Conservation (phyloP, 1,284 basidiomycete genomes). For the Kalmanozyma brasiliensis region DNA sequence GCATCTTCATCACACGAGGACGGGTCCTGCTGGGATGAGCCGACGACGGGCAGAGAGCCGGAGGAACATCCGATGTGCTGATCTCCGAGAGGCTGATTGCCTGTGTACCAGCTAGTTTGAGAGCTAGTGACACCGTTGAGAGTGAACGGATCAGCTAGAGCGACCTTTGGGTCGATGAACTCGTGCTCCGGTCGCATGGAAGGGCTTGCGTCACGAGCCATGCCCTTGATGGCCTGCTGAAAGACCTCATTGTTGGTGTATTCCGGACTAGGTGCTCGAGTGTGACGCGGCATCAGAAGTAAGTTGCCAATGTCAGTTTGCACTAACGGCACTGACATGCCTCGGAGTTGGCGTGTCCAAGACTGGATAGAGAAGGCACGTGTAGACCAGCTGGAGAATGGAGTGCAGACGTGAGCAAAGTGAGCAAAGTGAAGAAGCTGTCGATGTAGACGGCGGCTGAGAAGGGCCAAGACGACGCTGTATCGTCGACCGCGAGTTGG, state of each 20-base stretch:
- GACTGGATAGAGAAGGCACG: too few relatives aligned
- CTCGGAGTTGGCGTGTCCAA: too few relatives aligned
- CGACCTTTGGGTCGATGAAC: conserved; percentile 8
- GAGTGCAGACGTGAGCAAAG: too few relatives aligned
- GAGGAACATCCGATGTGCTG: background rate
- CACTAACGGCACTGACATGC: conserved; percentile 3
- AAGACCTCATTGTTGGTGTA: background rate
- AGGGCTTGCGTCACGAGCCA: background rate
- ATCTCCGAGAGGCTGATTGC: background rate
- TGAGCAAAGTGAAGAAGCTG: too few relatives aligned
- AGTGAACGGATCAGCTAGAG: background rate
- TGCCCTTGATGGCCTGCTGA: conserved; percentile 3
- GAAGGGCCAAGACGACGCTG: too few relatives aligned
- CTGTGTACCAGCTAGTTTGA: background rate
- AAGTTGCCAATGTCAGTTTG: background rate
- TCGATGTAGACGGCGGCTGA: too few relatives aligned
- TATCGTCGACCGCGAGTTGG: too few relatives aligned
- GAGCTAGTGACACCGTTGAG: background rate
- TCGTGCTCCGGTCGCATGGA: background rate
- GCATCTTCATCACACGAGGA: conserved; percentile 33
- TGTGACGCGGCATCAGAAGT: background rate
- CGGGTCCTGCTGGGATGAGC: background rate
- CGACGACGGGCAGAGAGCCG: background rate
- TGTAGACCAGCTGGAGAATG: too few relatives aligned
- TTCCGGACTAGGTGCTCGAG: background rate